Evolutionary conservation across 1,284 basidiomycete species (phyloP).

Genomic region (Athelia psychrophila): DNA sequence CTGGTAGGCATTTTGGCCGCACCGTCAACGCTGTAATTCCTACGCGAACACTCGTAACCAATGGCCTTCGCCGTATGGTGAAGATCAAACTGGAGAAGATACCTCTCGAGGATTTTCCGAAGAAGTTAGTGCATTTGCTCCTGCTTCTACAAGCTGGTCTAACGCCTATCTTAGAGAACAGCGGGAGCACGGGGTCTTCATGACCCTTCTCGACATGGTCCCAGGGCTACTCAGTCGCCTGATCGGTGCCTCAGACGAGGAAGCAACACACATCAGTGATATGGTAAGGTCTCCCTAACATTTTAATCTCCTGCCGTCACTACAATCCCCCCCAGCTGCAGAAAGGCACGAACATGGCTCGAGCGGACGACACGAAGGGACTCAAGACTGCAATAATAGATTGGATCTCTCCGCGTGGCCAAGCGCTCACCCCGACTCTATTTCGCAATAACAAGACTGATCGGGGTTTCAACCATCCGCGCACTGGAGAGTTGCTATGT

Average conservation of each 20-base stretch:
- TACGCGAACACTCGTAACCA: background rate
- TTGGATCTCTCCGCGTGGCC: background rate
- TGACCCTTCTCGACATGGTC: background rate
- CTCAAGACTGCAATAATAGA: slow-evolving; percentile 5
- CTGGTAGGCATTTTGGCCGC: background rate
- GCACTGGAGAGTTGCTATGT: slow-evolving; percentile 6
- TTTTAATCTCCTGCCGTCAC: background rate
- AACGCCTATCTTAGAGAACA: background rate
- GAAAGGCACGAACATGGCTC: background rate
- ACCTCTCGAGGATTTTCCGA: background rate
- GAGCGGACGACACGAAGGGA: slow-evolving; percentile 8
- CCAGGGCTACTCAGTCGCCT: background rate
- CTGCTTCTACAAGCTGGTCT: background rate
- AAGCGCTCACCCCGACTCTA: slow-evolving; percentile 5
- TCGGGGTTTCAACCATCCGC: slow-evolving; percentile 4
- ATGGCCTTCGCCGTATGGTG: background rate
- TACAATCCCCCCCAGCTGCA: background rate
- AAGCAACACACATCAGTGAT: background rate
- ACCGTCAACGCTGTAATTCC: background rate
- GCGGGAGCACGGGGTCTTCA: background rate
- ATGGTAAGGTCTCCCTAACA: background rate
- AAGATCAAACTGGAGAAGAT: background rate
- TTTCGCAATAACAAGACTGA: slow-evolving; percentile 3
- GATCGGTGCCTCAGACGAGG: background rate
- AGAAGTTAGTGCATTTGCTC: background rate